Conservation (phyloP, 495 filamentous ascomycete species). For the Lasiosphaeria hispida region DNA sequence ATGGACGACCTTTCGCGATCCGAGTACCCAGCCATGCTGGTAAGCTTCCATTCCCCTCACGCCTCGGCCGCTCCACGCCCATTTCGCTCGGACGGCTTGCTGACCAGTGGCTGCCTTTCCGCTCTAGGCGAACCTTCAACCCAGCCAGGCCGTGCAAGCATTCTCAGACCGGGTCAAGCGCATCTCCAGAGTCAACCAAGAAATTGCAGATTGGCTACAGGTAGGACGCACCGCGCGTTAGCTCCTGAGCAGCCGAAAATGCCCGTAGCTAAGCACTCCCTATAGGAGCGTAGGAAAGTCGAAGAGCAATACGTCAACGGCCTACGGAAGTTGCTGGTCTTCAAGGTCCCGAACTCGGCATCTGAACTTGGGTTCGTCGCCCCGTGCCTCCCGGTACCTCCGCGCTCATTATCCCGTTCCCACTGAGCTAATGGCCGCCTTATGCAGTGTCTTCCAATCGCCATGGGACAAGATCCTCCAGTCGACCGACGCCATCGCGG, state of each 20-base stretch:
- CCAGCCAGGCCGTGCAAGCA: conserved; percentile 76
- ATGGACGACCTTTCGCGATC: conserved; percentile 77
- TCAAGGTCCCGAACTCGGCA: conserved; percentile 65
- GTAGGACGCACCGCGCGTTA: conserved; percentile 50
- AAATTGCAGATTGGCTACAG: conserved; percentile 97
- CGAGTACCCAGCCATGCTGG: conserved; percentile 96
- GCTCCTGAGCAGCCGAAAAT: neutral
- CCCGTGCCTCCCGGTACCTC: conserved; percentile 6
- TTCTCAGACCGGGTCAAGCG: conserved; percentile 85
- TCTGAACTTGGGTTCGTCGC: conserved; percentile 77
- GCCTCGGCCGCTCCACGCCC: neutral
- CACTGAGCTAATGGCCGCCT: conserved; percentile 16
- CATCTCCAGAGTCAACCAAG: conserved; percentile 80
- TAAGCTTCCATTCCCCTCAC: conserved; percentile 47
- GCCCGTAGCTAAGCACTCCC: conserved; percentile 27
- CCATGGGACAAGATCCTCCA: conserved; percentile 91
- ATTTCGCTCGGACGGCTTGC: neutral
- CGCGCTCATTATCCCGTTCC: conserved; percentile 14
- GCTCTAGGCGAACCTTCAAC: conserved; percentile 73
- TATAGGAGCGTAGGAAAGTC: conserved; percentile 84
- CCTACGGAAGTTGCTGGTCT: conserved; percentile 75
- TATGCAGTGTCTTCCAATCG: conserved; percentile 74
- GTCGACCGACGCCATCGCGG: conserved; percentile 74
- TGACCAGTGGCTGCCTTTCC: neutral
- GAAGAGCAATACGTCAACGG: conserved; percentile 89